These are phyloP conservation scores for Phytophthora citrophthora DNA, from an alignment of 352 stramenopile genomes.

Conservation along the genomic window DNA sequence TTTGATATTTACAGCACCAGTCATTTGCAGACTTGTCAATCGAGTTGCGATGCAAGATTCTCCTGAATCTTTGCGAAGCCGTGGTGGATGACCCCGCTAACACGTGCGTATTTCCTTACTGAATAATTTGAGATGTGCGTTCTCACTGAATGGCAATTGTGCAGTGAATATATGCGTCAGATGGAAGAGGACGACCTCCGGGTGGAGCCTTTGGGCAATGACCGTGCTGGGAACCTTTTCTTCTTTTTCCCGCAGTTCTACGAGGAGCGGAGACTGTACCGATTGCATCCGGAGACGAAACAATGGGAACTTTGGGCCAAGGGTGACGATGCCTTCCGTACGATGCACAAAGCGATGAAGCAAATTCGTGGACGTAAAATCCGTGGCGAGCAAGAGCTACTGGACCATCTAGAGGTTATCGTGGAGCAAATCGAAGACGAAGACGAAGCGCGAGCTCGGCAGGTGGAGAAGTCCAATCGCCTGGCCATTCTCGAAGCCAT, in stretches of 20 bases:
- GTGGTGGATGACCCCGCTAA: constrained; percentile 82
- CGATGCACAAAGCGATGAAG: constrained; percentile 67
- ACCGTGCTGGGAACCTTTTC: constrained; percentile 77
- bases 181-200: constrained; percentile 90
- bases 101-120: constrained; percentile 47
- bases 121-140: background rate
- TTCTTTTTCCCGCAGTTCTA: constrained; percentile 91
- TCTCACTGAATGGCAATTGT: constrained; percentile 8
- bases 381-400: constrained; percentile 72
- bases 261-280: constrained; percentile 82
- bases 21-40: constrained; percentile 76
- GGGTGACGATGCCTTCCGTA: constrained; percentile 63
- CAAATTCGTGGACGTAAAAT: constrained; percentile 68
- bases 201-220: constrained; percentile 73
- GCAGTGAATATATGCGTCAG: constrained; percentile 76
- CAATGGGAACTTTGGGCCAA: constrained; percentile 84
- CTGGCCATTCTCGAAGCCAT: constrained; percentile 86
- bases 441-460: constrained; percentile 44
- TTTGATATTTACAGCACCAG: constrained; percentile 56
- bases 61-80: constrained; percentile 83
- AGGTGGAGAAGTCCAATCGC: constrained; percentile 78
- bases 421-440: constrained; percentile 84
- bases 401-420: constrained; percentile 83
- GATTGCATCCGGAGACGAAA: constrained; percentile 49
- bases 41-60: constrained; percentile 79